A percentile compares a stretch with the other conserved stretches of the same genome.
phyloP scores from a whole-genome alignment of 1,139 yeast species.

The Hyphopichia burtonii region DNA sequence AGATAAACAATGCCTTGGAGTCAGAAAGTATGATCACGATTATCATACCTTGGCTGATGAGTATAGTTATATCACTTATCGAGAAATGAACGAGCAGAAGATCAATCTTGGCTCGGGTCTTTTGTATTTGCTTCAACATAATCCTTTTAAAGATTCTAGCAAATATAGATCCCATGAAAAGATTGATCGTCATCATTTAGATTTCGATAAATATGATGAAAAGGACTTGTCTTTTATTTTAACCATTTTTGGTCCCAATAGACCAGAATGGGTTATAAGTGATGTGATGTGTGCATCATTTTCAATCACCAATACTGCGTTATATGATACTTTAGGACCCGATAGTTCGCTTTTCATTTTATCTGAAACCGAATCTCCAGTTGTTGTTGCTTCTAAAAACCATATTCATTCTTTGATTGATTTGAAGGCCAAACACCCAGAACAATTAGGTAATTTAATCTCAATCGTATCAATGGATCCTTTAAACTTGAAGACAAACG shows the following conservation, averaged over 20 bases:
- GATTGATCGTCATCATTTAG: conserved; percentile 24
- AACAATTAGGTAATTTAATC: conserved; percentile 25
- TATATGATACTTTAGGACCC: conserved; percentile 42
- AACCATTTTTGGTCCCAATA: conserved; percentile 33
- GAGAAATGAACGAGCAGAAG: conserved; percentile 20
- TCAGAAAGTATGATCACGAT: conserved; percentile 30
- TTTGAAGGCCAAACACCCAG: conserved; percentile 26
- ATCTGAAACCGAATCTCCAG: conserved; percentile 34
- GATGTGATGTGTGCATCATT: conserved; percentile 38
- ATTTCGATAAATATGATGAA: conserved; percentile 19
- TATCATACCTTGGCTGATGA: conserved; percentile 17
- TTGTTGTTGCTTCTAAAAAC: conserved; percentile 31
- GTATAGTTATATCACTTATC: conserved; percentile 20
- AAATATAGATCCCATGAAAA: conserved; percentile 23
- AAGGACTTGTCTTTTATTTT: conserved; percentile 32
- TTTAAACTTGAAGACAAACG: conserved; percentile 10
- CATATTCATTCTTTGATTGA: conserved; percentile 26
- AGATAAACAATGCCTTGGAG: conserved; percentile 28
- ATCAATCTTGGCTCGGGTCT: conserved; percentile 33
- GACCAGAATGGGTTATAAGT: conserved; percentile 39
- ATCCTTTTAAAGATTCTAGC: conserved; percentile 23
- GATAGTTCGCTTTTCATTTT: conserved; percentile 35
- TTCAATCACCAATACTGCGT: conserved; percentile 37
- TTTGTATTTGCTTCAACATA: conserved; percentile 25
- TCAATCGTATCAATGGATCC: conserved; percentile 39